These are phyloP conservation scores for Ilex asprella DNA, from an alignment of 257 asterid genomes.

Conservation along the genomic window DNA sequence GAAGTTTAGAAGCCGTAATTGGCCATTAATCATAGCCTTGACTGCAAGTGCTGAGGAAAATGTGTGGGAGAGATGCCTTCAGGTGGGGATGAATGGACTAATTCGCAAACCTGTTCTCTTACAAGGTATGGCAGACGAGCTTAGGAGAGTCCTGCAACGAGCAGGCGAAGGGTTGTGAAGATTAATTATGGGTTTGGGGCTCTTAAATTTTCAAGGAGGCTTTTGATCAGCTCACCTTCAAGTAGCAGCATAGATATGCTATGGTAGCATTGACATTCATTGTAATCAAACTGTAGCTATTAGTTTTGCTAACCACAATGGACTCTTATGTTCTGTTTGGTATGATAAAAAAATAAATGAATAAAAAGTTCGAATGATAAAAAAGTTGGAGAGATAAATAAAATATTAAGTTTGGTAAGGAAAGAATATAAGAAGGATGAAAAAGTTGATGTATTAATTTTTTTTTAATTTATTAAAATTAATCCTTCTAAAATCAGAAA, in stretches of 20 bases:
- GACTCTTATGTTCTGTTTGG: no score
- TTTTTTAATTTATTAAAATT: no score
- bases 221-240: not conserved
- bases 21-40: conserved; percentile 40
- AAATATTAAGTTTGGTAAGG: no score
- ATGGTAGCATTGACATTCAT: not conserved
- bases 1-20: conserved; percentile 32
- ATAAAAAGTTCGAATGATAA: no score
- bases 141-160: conserved; percentile 25
- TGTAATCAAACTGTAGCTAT: not conserved
- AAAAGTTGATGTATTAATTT: no score
- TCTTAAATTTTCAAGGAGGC: not conserved
- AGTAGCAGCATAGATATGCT: not conserved
- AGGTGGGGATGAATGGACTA: conserved; percentile 41
- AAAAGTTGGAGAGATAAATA: no score
- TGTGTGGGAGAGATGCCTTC: conserved; percentile 28
- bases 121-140: conserved; percentile 37
- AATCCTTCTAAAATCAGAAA: no score
- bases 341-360: no score
- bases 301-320: conserved; percentile 2
- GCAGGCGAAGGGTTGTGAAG: conserved; percentile 23
- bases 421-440: no score
- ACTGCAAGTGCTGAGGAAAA: conserved; percentile 39
- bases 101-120: conserved; percentile 36
- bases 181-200: not conserved